Conservation (phyloP, 139 green algal species). For the Pleodorina starrii region DNA sequence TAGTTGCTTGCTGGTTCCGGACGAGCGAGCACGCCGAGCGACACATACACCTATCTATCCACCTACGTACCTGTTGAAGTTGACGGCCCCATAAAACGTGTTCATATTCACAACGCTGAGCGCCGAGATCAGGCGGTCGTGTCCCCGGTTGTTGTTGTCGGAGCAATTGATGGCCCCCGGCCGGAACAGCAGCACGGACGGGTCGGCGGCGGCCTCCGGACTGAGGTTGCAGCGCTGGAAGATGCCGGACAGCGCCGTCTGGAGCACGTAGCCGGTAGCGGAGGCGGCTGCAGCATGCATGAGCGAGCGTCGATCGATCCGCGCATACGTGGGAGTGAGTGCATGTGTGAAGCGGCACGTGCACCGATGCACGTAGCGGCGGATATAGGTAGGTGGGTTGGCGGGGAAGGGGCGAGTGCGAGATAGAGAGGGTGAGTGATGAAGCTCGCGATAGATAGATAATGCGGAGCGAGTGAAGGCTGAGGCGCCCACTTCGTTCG, state of each 20-base stretch:
- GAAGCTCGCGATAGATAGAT: too few relatives aligned
- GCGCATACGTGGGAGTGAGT: too few relatives aligned
- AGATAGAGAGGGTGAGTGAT: too few relatives aligned
- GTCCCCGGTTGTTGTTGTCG: conserved; percentile 56
- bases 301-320: too few relatives aligned
- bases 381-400: too few relatives aligned
- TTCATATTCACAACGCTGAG: neutral
- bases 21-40: too few relatives aligned
- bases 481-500: too few relatives aligned
- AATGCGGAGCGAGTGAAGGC: too few relatives aligned
- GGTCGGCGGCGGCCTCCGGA: neutral
- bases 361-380: too few relatives aligned
- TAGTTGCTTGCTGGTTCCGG: too few relatives aligned
- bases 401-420: too few relatives aligned
- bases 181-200: conserved; percentile 32
- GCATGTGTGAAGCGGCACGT: too few relatives aligned
- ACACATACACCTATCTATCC: neutral
- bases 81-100: conserved; percentile 49
- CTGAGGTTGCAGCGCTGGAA: conserved; percentile 26
- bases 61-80: conserved; percentile 41
- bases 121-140: conserved; percentile 10
- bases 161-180: conserved; percentile 14
- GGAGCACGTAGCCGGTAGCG: conserved; percentile 17
- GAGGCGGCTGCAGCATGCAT: conserved; percentile 32
- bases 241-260: neutral